Percentiles rank a stretch among this genome's conserved stretches.
Conservation (phyloP, 495 filamentous ascomycete species). For the Aspergillus bridgeri region DNA sequence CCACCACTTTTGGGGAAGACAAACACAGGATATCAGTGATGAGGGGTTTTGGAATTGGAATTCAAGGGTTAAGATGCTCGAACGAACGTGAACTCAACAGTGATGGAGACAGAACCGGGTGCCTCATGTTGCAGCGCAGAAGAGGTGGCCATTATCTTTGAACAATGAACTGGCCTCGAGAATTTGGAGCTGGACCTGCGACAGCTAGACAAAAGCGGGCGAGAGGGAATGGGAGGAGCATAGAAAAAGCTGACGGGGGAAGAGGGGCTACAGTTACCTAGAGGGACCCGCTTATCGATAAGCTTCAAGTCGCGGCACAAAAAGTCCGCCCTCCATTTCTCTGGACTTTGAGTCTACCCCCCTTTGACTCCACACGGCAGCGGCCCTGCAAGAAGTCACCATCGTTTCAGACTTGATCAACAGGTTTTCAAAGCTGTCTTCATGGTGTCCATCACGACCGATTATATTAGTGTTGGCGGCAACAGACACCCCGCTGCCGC, state of each 20-base stretch:
- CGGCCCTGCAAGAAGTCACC: background rate
- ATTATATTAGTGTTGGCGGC: slow-evolving; percentile 80
- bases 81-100: slow-evolving; percentile 73
- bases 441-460: slow-evolving; percentile 46
- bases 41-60: background rate
- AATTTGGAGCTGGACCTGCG: too few relatives aligned
- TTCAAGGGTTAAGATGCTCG: background rate
- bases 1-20: slow-evolving; percentile 63
- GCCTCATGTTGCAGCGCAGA: slow-evolving; percentile 9
- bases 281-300: slow-evolving; percentile 46
- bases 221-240: background rate
- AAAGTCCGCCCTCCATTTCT: slow-evolving; percentile 19
- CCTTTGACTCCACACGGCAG: background rate
- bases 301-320: slow-evolving; percentile 31
- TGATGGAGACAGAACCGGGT: slow-evolving; percentile 44
- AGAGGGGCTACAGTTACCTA: slow-evolving; percentile 10
- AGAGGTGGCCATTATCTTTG: slow-evolving; percentile 10
- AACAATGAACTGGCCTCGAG: background rate
- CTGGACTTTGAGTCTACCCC: background rate
- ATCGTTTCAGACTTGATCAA: background rate
- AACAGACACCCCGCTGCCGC: slow-evolving; percentile 87
- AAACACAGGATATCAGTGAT: slow-evolving; percentile 15
- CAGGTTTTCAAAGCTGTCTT: background rate
- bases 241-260: background rate
- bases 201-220: background rate